Evolutionary conservation across 1,139 yeast genomes (phyloP), one percentile per base, ranked within the genome.

Genomic region (Meyerozyma carpophila): DNA sequence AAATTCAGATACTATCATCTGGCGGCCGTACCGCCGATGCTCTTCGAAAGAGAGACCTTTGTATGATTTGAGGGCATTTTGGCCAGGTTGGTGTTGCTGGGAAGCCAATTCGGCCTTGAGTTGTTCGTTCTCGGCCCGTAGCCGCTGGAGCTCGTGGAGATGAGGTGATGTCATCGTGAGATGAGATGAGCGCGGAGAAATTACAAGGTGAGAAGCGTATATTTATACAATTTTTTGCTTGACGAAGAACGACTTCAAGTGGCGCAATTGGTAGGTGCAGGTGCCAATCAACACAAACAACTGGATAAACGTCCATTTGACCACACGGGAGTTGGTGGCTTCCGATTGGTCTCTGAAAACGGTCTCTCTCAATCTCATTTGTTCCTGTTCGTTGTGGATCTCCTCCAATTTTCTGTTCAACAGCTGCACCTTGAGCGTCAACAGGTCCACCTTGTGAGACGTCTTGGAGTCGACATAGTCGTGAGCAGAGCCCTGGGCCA

Each of bases 11-110:
- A 93, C 96, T 32, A 91, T 82, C 91, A 94, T 84, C 59, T 94
- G 98, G 46, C 99, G 76, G 3, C 99, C 98, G 62, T 94, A 94
- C 21, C 97, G 68, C 31, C 64, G 63, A 58, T 82, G 91, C 59
- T 93, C 98, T 39, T 84, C 88, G 11, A 74, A 62, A 6, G 75
- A 50, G 39, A 67, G 51, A 14, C 26, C 37, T 16, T 34, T 34
- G 13, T 20, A 34, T 5, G 21, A 9, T 6, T 13, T 34, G 14
- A 9, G 2, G 11, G 4, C 26, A 21, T 34, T 21, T 21, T 20
- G 16, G 20, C 5, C 2, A 4, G 11, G 26, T 5, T 8, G 37
- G 26, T 20, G 25, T 5, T 25, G 25, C 8, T 10, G 24, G 21
- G 10, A 10, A 11, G 11, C 37, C 21, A 34, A 25, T 21, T 21